Evolutionary conservation across 805 yeast species (phyloP).

Genomic region (Pichia gijzeniarum): DNA sequence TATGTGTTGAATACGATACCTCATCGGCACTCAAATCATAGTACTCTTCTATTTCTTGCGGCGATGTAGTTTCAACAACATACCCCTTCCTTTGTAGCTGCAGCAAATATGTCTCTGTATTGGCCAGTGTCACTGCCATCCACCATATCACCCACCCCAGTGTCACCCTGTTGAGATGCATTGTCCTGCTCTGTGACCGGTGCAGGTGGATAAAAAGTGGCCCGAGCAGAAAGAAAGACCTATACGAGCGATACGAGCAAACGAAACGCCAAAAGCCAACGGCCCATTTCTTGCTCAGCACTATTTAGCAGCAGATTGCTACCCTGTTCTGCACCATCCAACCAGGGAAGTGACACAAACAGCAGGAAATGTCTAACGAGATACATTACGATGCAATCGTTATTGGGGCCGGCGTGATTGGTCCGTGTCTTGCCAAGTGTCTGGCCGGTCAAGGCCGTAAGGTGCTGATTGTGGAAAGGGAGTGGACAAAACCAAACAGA

Average conservation of each 20-base stretch:
- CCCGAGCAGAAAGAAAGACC: neutral
- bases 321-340: neutral
- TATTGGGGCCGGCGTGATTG: slow-evolving; percentile 98
- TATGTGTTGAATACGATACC: neutral
- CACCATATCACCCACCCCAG: too few species aligned
- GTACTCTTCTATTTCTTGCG: too few species aligned
- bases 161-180: too few species aligned
- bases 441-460: slow-evolving; percentile 85
- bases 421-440: slow-evolving; percentile 88
- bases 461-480: slow-evolving; percentile 78
- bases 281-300: too few species aligned
- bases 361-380: neutral
- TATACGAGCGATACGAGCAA: neutral
- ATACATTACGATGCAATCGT: slow-evolving; percentile 69
- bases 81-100: neutral
- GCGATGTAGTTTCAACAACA: too few species aligned
- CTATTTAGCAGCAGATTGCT: neutral
- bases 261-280: neutral
- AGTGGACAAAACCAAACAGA: slow-evolving; percentile 88
- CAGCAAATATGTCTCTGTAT: slow-evolving; percentile 19
- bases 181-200: too few species aligned
- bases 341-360: neutral
- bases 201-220: neutral
- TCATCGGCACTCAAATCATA: neutral
- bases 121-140: slow-evolving; percentile 9